A percentile compares a stretch with the other conserved stretches of the same genome.
Conservation (phyloP, 805 yeast genomes). For the Naumovozyma castellii region DNA sequence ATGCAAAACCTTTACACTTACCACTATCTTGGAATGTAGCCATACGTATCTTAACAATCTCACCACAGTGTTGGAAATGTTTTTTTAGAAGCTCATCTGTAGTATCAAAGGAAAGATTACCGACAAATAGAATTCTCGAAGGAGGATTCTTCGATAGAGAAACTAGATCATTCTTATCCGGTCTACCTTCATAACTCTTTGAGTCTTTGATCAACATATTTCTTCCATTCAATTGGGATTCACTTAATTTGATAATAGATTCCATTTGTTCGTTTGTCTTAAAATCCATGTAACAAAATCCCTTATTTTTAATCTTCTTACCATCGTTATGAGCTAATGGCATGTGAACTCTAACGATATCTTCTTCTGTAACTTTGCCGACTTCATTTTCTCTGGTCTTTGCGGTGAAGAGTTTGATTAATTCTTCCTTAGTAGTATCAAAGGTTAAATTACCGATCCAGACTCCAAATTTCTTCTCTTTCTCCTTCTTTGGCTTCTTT, state of each 20-base stretch:
- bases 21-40: conserved; percentile 97
- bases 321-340: conserved; percentile 56
- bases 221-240: conserved; percentile 69
- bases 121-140: conserved; percentile 79
- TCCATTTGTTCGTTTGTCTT: conserved; percentile 47
- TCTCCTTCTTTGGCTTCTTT: conserved; percentile 27
- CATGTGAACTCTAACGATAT: conserved; percentile 66
- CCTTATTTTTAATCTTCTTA: conserved; percentile 50
- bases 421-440: conserved; percentile 69
- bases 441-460: conserved; percentile 93
- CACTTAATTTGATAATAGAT: conserved; percentile 59
- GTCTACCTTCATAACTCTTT: conserved; percentile 79
- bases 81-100: conserved; percentile 67
- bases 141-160: conserved; percentile 71
- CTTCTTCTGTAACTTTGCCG: conserved; percentile 39
- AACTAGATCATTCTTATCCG: conserved; percentile 43
- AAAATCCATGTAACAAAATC: conserved; percentile 89
- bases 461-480: conserved; percentile 58
- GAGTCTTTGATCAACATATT: conserved; percentile 77
- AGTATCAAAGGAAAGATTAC: conserved; percentile 87
- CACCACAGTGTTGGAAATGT: conserved; percentile 88
- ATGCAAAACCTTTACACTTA: conserved; percentile 94
- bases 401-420: conserved; percentile 51
- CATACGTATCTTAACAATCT: conserved; percentile 76
- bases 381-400: conserved; percentile 42